phyloP scores from a whole-genome alignment of 192 early-diverging fungal species.

The Linnemannia zychae region DNA sequence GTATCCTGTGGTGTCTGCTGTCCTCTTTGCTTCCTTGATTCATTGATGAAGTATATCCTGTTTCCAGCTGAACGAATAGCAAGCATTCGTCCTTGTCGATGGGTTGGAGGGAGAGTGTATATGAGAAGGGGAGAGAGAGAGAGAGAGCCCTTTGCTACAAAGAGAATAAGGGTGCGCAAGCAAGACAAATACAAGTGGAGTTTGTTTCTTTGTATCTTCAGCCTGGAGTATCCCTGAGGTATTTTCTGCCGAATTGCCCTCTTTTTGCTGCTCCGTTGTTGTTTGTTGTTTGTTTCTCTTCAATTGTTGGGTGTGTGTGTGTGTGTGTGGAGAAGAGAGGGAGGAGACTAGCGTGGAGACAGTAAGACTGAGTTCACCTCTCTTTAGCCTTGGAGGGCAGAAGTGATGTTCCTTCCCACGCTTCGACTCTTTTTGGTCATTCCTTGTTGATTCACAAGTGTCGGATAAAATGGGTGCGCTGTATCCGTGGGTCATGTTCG shows the following conservation, averaged over 20 bases:
- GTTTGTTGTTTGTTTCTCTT: neutral
- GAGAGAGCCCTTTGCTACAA: neutral
- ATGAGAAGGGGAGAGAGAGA: no score
- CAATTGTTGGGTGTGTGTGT: neutral
- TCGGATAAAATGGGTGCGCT: neutral
- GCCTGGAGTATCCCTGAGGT: neutral
- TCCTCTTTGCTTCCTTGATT: neutral
- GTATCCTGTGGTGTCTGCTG: neutral
- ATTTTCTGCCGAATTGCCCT: neutral
- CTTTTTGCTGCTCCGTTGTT: neutral
- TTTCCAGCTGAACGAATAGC: neutral
- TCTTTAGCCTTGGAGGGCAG: neutral
- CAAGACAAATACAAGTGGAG: neutral
- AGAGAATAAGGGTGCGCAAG: neutral
- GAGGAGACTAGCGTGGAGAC: neutral
- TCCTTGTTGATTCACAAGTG: neutral
- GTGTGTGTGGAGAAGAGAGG: conserved; percentile 1
- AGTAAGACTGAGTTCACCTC: neutral
- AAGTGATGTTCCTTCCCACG: conserved; percentile 3
- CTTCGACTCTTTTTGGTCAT: neutral
- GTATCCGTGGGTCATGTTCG: neutral
- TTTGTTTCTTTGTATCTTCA: neutral
- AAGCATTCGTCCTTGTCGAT: neutral
- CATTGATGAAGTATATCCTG: neutral
- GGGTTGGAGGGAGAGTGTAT: neutral